These are phyloP conservation scores for Seiridium cupressi DNA, from an alignment of 2,329 filamentous ascomycete species.

Conservation along the genomic window DNA sequence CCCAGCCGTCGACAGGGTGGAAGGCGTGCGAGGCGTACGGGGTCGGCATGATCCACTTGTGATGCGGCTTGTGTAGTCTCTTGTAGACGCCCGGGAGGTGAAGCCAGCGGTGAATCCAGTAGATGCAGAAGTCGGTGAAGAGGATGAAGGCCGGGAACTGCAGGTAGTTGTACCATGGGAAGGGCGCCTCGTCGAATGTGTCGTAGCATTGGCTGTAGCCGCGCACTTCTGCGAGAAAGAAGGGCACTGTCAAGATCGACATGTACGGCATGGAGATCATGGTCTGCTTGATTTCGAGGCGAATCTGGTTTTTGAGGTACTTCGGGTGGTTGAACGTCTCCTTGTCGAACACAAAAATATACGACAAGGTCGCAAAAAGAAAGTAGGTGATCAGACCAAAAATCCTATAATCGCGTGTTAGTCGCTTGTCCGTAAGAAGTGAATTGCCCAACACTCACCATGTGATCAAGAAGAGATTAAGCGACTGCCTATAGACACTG, in stretches of 20 bases:
- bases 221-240: constrained; percentile 80
- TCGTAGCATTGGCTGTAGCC: constrained; percentile 90
- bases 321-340: constrained; percentile 85
- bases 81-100: constrained; percentile 80
- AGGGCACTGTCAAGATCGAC: constrained; percentile 75
- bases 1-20: constrained; percentile 89
- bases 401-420: constrained; percentile 54
- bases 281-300: constrained; percentile 80
- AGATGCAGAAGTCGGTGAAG: constrained; percentile 77
- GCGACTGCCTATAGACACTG: constrained; percentile 70
- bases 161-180: constrained; percentile 71
- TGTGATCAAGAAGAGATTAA: constrained; percentile 79
- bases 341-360: constrained; percentile 89
- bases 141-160: constrained; percentile 82
- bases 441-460: constrained; percentile 57
- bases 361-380: constrained; percentile 77
- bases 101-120: constrained; percentile 75
- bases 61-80: constrained; percentile 90
- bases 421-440: background rate
- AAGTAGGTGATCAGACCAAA: constrained; percentile 87
- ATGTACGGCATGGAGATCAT: constrained; percentile 76
- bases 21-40: constrained; percentile 92
- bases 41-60: constrained; percentile 99
- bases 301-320: constrained; percentile 91
- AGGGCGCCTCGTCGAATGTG: constrained; percentile 70